Evolutionary conservation across 2,329 filamentous ascomycete genomes (phyloP).

Genomic region (Orbilia quercus): DNA sequence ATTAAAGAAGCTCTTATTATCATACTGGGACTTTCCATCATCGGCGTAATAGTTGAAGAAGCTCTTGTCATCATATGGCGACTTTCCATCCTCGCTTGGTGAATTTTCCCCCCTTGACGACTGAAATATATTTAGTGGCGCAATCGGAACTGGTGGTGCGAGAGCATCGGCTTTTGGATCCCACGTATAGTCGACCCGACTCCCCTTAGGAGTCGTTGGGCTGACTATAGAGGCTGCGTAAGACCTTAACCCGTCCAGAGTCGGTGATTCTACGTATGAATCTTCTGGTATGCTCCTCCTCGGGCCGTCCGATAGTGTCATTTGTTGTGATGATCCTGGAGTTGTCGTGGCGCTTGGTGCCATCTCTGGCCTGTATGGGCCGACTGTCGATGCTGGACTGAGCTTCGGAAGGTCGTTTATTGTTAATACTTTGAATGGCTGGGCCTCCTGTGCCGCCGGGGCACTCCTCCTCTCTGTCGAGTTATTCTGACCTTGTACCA

Average conservation of each 20-base stretch:
- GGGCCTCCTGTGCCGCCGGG: conserved; percentile 35
- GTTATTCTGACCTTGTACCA: conserved; percentile 28
- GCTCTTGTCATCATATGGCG: conserved; percentile 42
- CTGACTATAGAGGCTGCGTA: conserved; percentile 52
- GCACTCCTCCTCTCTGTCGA: conserved; percentile 34
- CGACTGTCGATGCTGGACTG: conserved; percentile 9
- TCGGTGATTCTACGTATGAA: conserved; percentile 30
- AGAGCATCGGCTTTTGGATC: conserved; percentile 30
- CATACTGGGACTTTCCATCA: conserved; percentile 29
- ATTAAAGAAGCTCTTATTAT: conserved; percentile 51
- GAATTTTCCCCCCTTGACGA: conserved; percentile 19
- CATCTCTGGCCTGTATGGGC: conserved; percentile 14
- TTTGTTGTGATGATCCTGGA: conserved; percentile 16
- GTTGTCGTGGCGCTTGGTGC: conserved; percentile 27
- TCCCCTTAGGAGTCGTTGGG: conserved; percentile 36
- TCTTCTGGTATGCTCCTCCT: conserved; percentile 47
- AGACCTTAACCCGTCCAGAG: conserved; percentile 34
- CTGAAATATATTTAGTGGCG: conserved; percentile 29
- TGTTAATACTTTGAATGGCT: conserved; percentile 42
- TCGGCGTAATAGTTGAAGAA: conserved; percentile 52
- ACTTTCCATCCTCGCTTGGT: conserved; percentile 29
- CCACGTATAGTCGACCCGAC: conserved; percentile 28
- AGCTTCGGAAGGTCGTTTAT: conserved; percentile 44
- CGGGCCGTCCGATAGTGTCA: conserved; percentile 47
- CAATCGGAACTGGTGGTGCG: conserved; percentile 33